phyloP scores from a whole-genome alignment of 2,329 filamentous ascomycete species.

The Alternaria triticina region DNA sequence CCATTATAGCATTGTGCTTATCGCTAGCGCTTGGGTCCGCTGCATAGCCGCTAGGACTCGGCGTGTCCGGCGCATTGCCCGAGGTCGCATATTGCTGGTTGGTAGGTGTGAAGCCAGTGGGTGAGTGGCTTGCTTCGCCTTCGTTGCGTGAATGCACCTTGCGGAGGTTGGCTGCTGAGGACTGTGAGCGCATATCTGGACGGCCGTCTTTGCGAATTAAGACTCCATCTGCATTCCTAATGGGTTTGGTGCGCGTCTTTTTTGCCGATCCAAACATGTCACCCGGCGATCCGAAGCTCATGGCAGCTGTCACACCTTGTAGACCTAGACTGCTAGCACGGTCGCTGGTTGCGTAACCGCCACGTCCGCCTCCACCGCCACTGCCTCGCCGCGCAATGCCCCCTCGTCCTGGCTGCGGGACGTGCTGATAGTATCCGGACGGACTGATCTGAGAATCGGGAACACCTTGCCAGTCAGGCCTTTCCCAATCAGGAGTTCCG shows the following conservation, averaged over 20 bases:
- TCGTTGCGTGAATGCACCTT: slow-evolving; percentile 60
- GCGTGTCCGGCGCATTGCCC: slow-evolving; percentile 26
- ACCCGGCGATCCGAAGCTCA: slow-evolving; percentile 27
- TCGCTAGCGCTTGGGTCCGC: slow-evolving; percentile 18
- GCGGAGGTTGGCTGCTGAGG: slow-evolving; percentile 58
- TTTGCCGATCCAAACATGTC: slow-evolving; percentile 53
- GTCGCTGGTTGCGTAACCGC: slow-evolving; percentile 33
- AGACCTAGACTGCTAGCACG: slow-evolving; percentile 38
- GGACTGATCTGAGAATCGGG: slow-evolving; percentile 44
- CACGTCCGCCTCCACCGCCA: slow-evolving; percentile 32
- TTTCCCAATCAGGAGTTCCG: slow-evolving; percentile 52
- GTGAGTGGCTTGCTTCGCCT: slow-evolving; percentile 30
- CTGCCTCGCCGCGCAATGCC: slow-evolving; percentile 45
- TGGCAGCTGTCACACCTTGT: slow-evolving; percentile 31
- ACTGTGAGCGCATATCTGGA: slow-evolving; percentile 60
- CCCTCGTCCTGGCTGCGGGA: slow-evolving; percentile 31
- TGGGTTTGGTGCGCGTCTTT: slow-evolving; percentile 58
- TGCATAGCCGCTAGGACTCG: slow-evolving; percentile 32
- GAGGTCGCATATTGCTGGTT: slow-evolving; percentile 22
- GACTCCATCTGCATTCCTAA: slow-evolving; percentile 57
- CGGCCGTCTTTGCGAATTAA: slow-evolving; percentile 59
- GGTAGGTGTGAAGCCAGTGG: slow-evolving; percentile 33
- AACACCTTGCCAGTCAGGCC: slow-evolving; percentile 43
- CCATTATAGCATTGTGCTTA: slow-evolving; percentile 45
- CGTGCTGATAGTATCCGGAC: slow-evolving; percentile 46